Base-by-base conservation (phyloP, 106 monocot species). In the Ottelia alismoides region DNA sequence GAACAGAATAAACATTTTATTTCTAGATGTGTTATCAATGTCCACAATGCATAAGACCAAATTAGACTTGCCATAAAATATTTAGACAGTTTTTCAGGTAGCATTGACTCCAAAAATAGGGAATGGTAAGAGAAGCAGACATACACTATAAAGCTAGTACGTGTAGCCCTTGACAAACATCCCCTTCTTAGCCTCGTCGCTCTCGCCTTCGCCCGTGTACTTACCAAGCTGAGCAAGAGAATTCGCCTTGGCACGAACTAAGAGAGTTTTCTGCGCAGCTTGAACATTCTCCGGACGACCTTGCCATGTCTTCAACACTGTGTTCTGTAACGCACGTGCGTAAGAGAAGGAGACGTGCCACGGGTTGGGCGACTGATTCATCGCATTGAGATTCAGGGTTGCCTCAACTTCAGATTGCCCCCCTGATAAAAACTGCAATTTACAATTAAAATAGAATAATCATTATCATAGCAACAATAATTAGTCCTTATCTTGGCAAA, bases 271-370 rank as follows among this genome's bases (percentile, higher is more conserved):
- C 52, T 87, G 92, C 1, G 87, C 82, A 0, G 92, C 83, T 14
- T 80, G 64, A 18, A 73, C 53, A 18, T 83, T 92, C 58, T 87
- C 92, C 0, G 87, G 83, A 10, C 30, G 74, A 27, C 92, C 92
- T 35, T 83, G 70, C 92, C 92, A 92, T 35, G 87, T 80, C 74
- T 92, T 92, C 32, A 92, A 55, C 16, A 83, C 83, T 0, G 69
- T 51, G 69, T 92, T 92, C 52, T 92, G 92, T 10, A 92, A 74
- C 11, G 92, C 92, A 17, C 92, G 67, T 2, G 92, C 92, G 31
- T 92, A 92, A 2, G 92, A 92, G 79, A 92, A 92, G 0, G 92
- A 92, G 1, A 92, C 87, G 12, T 92, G 92, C 92, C 92, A 92
- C 11, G 92, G 87, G 72, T 92, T 92, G 27, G 83, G 70, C 2